Base-by-base conservation (phyloP, 768 basidiomycete genomes). In the Mycena galopus region DNA sequence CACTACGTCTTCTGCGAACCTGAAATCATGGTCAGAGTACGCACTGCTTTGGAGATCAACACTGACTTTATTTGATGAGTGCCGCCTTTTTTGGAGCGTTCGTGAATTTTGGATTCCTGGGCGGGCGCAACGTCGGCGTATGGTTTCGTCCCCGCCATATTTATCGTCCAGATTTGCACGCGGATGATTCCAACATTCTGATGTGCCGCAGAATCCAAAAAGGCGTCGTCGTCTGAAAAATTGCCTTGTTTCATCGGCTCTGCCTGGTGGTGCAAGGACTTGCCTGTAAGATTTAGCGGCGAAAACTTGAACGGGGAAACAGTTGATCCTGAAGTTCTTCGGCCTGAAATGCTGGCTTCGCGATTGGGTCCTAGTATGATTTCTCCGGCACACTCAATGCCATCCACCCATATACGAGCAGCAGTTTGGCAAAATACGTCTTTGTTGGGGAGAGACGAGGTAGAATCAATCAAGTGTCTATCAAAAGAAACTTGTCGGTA, bases 351-450 rank as follows among this genome's bases (percentile, higher is more conserved):
- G 33, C 2, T 30, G 25, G 73, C 57, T 57, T 62, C 65, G 17
- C 51, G n/a, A 33, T 74, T 74, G 10, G 73, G 73, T 0, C 61
- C 65, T 2, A 29, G 27, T 12, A 71, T 42, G 11, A 74, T 74
- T 55, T 74, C 73, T 3, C 73, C 73, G 14, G 73, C 27, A 35
- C 69, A 71, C 30, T 74, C 73, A 33, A 74, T 59, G 7, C 73
- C 73, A 27, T 74, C 73, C 4, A 74, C 69, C 61, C 66, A 71
- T 14, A 74, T 63, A 2, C 73, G 69, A 12, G 53, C 39, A 44
- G 51, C 73, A 9, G 73, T 71, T 30, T 71, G 69, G 29, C 69
- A 71, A 42, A 71, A 74, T 3, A 74, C 73, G 37, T 74, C 69
- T 10, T 59, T 68, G 33, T 74, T 71, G n/a, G n/a, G n/a, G n/a